These are phyloP conservation scores for Daucus carota DNA, from an alignment of 129 eudicot species.

Conservation along the genomic window DH1_v3.0 NC_030382.2:47828501-47829000, in stretches of 20 bases:
- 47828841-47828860: neutral
- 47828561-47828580: constrained; percentile 98
- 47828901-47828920: neutral
- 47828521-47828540: constrained; percentile 90
- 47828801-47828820: constrained; percentile 78
- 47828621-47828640: neutral
- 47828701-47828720: constrained; percentile 89
- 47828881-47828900: neutral
- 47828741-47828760: constrained; percentile 64
- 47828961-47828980: constrained; percentile 99
- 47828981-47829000: constrained; percentile 91
- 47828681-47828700: constrained; percentile 99
- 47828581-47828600: constrained; percentile 53
- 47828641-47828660: neutral
- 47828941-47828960: constrained; percentile 42
- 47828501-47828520: constrained; percentile 98
- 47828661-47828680: neutral
- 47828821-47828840: constrained; percentile 89
- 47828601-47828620: neutral
- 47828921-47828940: neutral
- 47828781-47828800: constrained; percentile 88
- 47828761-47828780: constrained; percentile 76
- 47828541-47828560: constrained; percentile 69
- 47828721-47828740: constrained; percentile 85
- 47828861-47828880: neutral